phyloP scores from a whole-genome alignment of 441 rosid genomes.

The Gossypium schwendimanii region DNA sequence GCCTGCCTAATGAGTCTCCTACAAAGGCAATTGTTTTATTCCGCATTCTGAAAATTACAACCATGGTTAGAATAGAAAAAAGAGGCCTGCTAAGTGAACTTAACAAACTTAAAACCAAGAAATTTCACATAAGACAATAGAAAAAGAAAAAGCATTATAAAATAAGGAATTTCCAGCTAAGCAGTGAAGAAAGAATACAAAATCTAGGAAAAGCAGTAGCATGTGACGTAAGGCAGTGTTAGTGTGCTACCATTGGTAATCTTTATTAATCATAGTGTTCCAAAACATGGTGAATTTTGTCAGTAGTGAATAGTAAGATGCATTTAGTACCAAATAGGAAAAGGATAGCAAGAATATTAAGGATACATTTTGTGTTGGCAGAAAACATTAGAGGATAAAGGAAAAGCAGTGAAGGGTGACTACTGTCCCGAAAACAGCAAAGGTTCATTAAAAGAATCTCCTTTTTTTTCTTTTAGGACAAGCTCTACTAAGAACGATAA shows the following conservation, averaged over 20 bases:
- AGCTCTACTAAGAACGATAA: too few relatives aligned
- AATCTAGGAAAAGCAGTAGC: too few relatives aligned
- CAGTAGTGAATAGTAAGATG: not conserved
- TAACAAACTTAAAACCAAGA: not conserved
- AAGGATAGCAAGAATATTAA: not conserved
- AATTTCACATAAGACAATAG: slow-evolving; percentile 6
- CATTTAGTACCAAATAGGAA: not conserved
- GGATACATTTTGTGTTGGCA: not conserved
- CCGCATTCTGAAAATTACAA: slow-evolving; percentile 48
- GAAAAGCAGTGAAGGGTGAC: not conserved
- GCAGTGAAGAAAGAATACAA: too few relatives aligned
- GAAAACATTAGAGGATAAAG: not conserved
- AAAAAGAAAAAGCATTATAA: not conserved
- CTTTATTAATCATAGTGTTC: not conserved
- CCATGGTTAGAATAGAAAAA: not conserved
- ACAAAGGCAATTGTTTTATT: slow-evolving; percentile 67
- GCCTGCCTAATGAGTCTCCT: slow-evolving; percentile 75
- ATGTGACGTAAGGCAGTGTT: not conserved
- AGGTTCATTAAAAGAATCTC: not conserved
- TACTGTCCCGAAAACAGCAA: not conserved
- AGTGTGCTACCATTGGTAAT: not conserved
- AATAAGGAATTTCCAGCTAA: not conserved
- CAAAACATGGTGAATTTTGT: not conserved
- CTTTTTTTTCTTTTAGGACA: not conserved
- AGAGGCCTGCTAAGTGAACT: not conserved